Evolutionary conservation across 768 basidiomycete genomes (phyloP).

Genomic region (Mycena crocata): DNA sequence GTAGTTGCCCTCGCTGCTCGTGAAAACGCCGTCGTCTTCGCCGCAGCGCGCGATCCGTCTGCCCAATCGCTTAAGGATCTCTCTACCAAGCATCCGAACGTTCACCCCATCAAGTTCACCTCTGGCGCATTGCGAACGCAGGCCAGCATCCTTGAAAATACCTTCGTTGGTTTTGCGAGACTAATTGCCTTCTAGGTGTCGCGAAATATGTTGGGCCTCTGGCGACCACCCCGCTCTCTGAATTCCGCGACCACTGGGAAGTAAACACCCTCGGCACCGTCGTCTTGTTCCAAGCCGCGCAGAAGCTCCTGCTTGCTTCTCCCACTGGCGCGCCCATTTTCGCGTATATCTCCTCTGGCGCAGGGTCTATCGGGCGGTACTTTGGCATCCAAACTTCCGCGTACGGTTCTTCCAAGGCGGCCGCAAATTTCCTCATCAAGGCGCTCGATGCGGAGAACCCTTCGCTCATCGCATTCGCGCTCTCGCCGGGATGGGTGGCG

Average conservation of each 20-base stretch:
- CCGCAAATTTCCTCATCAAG: too few species aligned
- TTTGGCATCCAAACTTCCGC: not conserved
- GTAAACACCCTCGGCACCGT: conserved; percentile 15
- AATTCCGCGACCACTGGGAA: conserved; percentile 7
- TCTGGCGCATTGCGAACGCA: conserved; percentile 6
- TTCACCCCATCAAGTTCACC: conserved; percentile 11
- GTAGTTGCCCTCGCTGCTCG: not conserved
- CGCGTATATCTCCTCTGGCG: not conserved
- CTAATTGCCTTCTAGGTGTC: not conserved
- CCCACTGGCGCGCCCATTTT: not conserved
- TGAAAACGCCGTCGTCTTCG: not conserved
- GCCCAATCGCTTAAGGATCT: not conserved
- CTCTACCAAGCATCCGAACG: not conserved
- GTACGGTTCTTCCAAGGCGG: too few species aligned
- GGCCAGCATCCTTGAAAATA: not conserved
- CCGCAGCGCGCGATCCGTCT: not conserved
- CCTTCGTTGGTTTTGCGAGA: too few species aligned
- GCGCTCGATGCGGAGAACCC: too few species aligned
- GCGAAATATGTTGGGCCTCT: not conserved
- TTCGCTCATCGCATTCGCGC: too few species aligned
- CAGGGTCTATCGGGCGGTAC: not conserved
- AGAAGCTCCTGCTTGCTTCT: conserved; percentile 9
- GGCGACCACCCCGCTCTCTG: not conserved
- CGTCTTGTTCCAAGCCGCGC: conserved; percentile 13
- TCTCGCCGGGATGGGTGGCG: not conserved